These are phyloP conservation scores for Dryas integrifolia DNA, from an alignment of 331 rosid genomes.

Conservation along the genomic window DNA sequence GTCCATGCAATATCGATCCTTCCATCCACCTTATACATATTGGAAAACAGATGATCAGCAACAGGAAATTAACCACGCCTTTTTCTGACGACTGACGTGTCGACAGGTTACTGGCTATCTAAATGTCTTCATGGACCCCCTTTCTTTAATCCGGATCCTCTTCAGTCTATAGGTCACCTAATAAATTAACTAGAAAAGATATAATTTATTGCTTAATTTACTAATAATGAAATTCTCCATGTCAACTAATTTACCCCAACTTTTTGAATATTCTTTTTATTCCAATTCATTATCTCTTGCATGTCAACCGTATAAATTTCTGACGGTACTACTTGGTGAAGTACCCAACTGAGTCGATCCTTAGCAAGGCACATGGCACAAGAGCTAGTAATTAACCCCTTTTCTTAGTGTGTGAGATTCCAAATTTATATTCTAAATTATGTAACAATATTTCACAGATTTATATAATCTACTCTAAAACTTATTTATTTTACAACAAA, in stretches of 20 bases:
- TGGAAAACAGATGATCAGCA: constrained; percentile 12
- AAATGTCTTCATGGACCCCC: not conserved
- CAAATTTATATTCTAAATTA: too few relatives aligned
- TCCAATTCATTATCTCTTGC: not conserved
- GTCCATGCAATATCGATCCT: not conserved
- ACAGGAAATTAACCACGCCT: not conserved
- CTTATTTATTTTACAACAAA: too few relatives aligned
- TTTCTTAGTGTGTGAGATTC: too few relatives aligned
- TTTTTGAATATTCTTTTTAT: not conserved
- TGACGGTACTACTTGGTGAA: not conserved
- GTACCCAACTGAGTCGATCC: not conserved
- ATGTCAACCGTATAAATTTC: not conserved
- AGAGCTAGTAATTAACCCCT: too few relatives aligned
- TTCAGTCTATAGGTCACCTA: not conserved
- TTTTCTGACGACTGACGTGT: not conserved
- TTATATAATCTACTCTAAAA: too few relatives aligned
- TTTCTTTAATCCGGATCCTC: not conserved
- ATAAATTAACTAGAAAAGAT: not conserved
- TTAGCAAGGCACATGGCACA: too few relatives aligned
- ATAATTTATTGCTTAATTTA: not conserved
- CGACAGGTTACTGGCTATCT: not conserved
- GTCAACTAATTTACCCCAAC: not conserved
- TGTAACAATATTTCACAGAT: too few relatives aligned
- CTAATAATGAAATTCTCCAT: not conserved
- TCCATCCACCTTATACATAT: not conserved